phyloP scores from a whole-genome alignment of 495 filamentous ascomycete genomes.

The Baudoinia panamericana region DNA sequence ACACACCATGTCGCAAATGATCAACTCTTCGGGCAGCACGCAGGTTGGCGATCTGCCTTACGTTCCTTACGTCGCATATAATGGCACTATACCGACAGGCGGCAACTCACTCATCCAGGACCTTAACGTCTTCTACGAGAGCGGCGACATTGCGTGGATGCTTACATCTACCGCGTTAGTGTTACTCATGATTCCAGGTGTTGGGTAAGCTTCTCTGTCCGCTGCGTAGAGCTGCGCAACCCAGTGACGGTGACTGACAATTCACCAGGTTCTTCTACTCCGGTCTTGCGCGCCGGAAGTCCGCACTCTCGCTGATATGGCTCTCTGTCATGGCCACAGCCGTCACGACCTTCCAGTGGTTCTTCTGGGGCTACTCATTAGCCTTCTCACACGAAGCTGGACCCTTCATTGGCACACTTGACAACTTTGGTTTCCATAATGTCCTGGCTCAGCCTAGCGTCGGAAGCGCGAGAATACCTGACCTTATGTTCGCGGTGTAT shows the following conservation, averaged over 20 bases:
- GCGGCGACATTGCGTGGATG: constrained; percentile 88
- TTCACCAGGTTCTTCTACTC: constrained; percentile 80
- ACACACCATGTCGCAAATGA: neutral
- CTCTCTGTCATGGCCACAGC: constrained; percentile 91
- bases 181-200: constrained; percentile 94
- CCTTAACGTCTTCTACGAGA: constrained; percentile 52
- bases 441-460: constrained; percentile 72
- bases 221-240: neutral
- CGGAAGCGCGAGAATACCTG: constrained; percentile 67
- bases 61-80: constrained; percentile 32
- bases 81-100: constrained; percentile 51
- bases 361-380: constrained; percentile 97
- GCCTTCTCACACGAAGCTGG: constrained; percentile 80
- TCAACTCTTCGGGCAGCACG: too few species aligned
- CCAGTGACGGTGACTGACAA: neutral
- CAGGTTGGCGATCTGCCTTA: constrained; percentile 13
- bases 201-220: constrained; percentile 44
- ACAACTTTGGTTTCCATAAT: constrained; percentile 75
- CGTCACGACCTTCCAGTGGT: constrained; percentile 87
- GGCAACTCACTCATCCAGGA: constrained; percentile 62
- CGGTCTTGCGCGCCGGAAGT: constrained; percentile 91
- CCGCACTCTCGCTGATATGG: constrained; percentile 88
- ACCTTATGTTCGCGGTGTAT: constrained; percentile 84
- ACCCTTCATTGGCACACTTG: constrained; percentile 69
- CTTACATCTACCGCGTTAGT: constrained; percentile 79